phyloP scores from a whole-genome alignment of 768 basidiomycete species.

The Boletus subcaerulescens region DNA sequence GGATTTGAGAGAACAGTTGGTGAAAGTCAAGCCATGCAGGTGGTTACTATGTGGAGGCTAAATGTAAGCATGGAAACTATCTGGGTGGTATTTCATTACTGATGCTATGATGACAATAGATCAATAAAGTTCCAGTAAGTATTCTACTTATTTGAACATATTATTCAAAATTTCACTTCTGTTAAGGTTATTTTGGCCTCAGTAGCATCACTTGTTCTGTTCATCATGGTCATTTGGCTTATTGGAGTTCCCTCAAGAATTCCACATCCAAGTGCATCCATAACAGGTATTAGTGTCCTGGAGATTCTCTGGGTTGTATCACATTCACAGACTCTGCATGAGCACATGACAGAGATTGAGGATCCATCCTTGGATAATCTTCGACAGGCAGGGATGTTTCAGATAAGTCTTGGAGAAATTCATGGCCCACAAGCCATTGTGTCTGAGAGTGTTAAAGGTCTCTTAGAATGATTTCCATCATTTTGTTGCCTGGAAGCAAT shows the following conservation, averaged over 20 bases:
- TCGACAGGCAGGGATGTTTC: constrained; percentile 9
- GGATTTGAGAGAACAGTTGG: constrained; percentile 4
- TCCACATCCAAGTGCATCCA: background rate
- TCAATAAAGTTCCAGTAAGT: constrained; percentile 15
- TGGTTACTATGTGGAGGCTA: constrained; percentile 7
- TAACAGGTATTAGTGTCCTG: constrained; percentile 10
- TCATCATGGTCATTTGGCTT: background rate
- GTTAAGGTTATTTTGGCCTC: constrained; percentile 6
- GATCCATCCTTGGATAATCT: background rate
- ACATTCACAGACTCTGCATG: constrained; percentile 1
- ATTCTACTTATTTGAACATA: background rate
- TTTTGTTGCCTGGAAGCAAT: no score
- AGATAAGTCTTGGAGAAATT: background rate
- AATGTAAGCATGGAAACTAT: constrained; percentile 3
- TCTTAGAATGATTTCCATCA: background rate
- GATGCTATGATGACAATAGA: background rate
- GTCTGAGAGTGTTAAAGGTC: background rate
- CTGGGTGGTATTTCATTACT: background rate
- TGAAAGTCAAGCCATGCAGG: constrained; percentile 5
- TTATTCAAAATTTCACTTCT: background rate
- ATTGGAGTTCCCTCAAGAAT: background rate
- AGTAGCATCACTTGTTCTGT: constrained; percentile 4
- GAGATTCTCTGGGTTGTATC: constrained; percentile 11
- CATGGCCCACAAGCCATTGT: background rate
- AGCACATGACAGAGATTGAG: background rate